Evolutionary conservation across 768 basidiomycete genomes (phyloP), one percentile per base, ranked within the genome.

Genomic region (Suillus subalutaceus): DNA sequence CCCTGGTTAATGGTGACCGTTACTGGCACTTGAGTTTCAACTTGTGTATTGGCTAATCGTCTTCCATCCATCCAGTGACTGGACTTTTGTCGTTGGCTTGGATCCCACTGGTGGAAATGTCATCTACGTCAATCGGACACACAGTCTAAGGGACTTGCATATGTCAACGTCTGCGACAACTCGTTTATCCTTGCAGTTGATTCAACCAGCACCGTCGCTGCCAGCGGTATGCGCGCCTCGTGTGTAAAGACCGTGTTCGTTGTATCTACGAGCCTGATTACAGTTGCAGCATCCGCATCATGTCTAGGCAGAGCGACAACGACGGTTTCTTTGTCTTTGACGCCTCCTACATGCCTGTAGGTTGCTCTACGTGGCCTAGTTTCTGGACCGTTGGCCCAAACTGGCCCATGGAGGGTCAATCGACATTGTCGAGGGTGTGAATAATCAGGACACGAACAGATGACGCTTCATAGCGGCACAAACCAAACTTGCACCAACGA

Each of bases 81-180:
- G 89, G 88, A 78, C 88, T 41, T 93, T 91, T 78, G 91, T 86
- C 78, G 81, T 81, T 13, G 77, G 69, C 4, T 12, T 75, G 16
- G 92, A 94, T 75, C 92, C 92, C 3, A 93, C 92, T 1, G 77
- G 86, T 68, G 92, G 92, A n/a, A 77, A 77, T 37, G 92, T 93
- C 60, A 82, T 86, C 65, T 94, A 86, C 73, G 71, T 41, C 73
- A 78, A 70, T 72, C 75, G 1, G 76, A 85, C 26, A 90, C 91
- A 1, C 77, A 76, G 63, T 68, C 75, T 12, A 80, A 85, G 44
- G 82, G 83, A 2, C 84, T 94, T 44, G 87, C 89, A 2, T 89
- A 82, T 71, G 85, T 92, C 32, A 83, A 90, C 65, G 73, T 74
- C 20, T 75, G 71, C 40, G 85, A 88, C 69, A 84, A 84, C 38